Conservation (phyloP, 148 eudicot genomes). For the Linanthus parryae region DNA sequence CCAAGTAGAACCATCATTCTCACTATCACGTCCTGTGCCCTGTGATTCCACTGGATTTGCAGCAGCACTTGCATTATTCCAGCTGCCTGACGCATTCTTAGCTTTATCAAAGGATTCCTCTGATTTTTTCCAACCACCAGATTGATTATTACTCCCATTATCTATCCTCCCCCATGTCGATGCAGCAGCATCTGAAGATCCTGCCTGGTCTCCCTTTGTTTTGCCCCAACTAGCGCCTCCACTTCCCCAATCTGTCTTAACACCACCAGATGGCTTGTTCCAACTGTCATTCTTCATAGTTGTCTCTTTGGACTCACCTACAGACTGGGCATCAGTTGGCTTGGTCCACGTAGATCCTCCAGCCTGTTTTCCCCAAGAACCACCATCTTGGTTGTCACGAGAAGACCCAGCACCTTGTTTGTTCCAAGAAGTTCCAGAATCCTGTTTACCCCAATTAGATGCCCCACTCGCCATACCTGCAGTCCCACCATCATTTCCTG, state of each 20-base stretch:
- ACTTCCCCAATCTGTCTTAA: constrained; percentile 34
- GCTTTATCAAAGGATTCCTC: not conserved
- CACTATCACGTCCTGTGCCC: constrained; percentile 18
- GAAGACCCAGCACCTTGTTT: constrained; percentile 6
- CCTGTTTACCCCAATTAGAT: constrained; percentile 11
- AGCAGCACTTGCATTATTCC: constrained; percentile 14
- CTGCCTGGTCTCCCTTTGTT: constrained; percentile 22
- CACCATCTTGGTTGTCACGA: constrained; percentile 11
- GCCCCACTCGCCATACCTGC: constrained; percentile 17
- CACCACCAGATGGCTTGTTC: too few relatives aligned
- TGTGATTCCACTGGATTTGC: constrained; percentile 14
- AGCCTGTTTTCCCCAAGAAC: constrained; percentile 33
- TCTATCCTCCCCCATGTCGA: constrained; percentile 13
- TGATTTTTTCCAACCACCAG: constrained; percentile 12
- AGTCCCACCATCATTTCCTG: constrained; percentile 12
- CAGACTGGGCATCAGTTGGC: constrained; percentile 9
- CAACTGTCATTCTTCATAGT: too few relatives aligned
- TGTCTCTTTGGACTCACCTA: constrained; percentile 7
- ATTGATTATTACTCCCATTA: not conserved
- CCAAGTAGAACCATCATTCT: constrained; percentile 19
- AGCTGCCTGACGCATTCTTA: constrained; percentile 6
- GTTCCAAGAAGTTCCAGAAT: not conserved
- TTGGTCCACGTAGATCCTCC: constrained; percentile 8
- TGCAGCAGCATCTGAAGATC: constrained; percentile 18
- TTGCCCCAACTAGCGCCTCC: constrained; percentile 30